Percentiles rank a stretch among this genome's conserved stretches.
Conservation (phyloP, 306 rosid genomes). For the Arachis stenosperma region DNA sequence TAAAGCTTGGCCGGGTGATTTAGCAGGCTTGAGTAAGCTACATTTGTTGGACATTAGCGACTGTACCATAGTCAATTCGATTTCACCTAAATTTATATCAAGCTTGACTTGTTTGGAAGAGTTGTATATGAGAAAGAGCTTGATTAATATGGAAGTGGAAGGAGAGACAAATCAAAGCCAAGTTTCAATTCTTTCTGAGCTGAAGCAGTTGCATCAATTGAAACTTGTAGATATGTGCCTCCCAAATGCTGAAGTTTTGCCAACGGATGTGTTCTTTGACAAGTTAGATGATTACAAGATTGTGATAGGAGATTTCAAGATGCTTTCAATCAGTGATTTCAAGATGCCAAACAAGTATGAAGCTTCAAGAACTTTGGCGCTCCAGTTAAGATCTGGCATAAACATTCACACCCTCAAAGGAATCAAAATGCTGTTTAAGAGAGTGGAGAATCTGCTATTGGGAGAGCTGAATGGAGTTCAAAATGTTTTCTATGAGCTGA, state of each 20-base stretch:
- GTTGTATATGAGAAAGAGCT: constrained; percentile 6
- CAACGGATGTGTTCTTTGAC: neutral
- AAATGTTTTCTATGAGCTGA: constrained; percentile 11
- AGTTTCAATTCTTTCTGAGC: neutral
- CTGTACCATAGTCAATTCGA: neutral
- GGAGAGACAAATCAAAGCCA: neutral
- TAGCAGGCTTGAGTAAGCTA: neutral
- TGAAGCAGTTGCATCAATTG: constrained; percentile 8
- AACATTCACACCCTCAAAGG: constrained; percentile 13
- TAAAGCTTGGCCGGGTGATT: neutral
- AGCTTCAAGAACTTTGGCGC: neutral
- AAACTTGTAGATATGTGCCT: constrained; percentile 5
- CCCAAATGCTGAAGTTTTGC: neutral
- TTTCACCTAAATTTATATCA: neutral
- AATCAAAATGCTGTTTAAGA: constrained; percentile 34
- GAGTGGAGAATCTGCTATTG: constrained; percentile 40
- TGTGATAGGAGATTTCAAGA: neutral
- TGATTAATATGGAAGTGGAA: neutral
- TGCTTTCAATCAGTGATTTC: neutral
- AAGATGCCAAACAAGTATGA: neutral
- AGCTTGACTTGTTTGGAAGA: neutral
- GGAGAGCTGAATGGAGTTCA: constrained; percentile 32
- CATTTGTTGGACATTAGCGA: constrained; percentile 7
- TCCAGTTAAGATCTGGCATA: constrained; percentile 3
- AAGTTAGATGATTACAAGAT: constrained; percentile 19